Percentiles rank a stretch among this genome's conserved stretches.
These are phyloP conservation scores for Peltaster fructicola DNA, from an alignment of 2,329 filamentous ascomycete genomes.

Conservation along the genomic window DNA sequence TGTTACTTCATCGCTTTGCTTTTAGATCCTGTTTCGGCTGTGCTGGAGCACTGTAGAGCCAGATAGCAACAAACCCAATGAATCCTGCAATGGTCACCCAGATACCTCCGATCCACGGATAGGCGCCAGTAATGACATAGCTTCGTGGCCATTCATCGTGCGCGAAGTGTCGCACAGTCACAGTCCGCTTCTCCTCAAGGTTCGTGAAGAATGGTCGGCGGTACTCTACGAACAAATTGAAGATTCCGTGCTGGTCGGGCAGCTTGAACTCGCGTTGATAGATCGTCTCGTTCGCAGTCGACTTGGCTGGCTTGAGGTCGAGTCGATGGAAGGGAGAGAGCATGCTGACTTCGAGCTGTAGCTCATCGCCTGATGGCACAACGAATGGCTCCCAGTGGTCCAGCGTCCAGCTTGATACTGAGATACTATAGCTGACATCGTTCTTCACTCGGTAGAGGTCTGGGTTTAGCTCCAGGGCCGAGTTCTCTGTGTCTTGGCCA, in stretches of 20 bases:
- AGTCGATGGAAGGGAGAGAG: conserved; percentile 93
- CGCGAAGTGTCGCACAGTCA: conserved; percentile 88
- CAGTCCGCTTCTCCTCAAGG: conserved; percentile 84
- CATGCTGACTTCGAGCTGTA: conserved; percentile 98
- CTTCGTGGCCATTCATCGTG: conserved; percentile 93
- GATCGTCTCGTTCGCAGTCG: conserved; percentile 49
- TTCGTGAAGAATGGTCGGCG: conserved; percentile 82
- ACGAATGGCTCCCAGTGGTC: conserved; percentile 60
- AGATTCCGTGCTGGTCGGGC: conserved; percentile 96
- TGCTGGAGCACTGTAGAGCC: conserved; percentile 59
- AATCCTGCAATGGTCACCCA: conserved; percentile 70
- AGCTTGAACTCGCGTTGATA: conserved; percentile 63
- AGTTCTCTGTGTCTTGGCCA: too few species aligned
- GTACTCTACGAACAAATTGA: conserved; percentile 96
- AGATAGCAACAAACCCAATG: conserved; percentile 67
- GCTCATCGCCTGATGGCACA: conserved; percentile 47
- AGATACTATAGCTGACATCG: conserved; percentile 76
- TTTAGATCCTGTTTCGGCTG: conserved; percentile 16
- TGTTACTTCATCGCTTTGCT: conserved; percentile 2
- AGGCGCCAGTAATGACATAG: conserved; percentile 75
- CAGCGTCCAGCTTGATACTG: conserved; percentile 67
- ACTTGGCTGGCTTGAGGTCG: conserved; percentile 38
- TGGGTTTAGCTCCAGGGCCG: conserved; percentile 46
- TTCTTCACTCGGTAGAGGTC: conserved; percentile 91
- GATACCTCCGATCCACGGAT: conserved; percentile 87